phyloP scores from a whole-genome alignment of 2,329 filamentous ascomycete species.

The Fusarium duplospermum region DNA sequence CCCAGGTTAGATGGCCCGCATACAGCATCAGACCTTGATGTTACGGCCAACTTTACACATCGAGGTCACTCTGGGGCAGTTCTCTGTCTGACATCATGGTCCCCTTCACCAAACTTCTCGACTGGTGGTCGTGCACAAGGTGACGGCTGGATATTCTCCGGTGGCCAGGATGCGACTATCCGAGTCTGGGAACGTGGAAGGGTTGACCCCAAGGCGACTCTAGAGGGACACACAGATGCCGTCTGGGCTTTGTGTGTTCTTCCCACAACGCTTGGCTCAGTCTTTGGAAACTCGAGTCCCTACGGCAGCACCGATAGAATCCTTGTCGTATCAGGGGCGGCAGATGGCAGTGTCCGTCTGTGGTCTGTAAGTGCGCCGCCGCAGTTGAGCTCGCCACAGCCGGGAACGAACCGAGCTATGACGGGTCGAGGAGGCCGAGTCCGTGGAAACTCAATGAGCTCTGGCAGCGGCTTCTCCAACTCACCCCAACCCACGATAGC shows the following conservation, averaged over 20 bases:
- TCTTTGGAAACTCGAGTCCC: conserved; percentile 81
- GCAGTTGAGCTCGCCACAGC: conserved; percentile 83
- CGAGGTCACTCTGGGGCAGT: conserved; percentile 93
- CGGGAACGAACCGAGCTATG: conserved; percentile 69
- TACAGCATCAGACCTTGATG: conserved; percentile 83
- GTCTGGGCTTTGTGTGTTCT: conserved; percentile 96
- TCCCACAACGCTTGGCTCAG: conserved; percentile 80
- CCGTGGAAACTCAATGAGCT: conserved; percentile 92
- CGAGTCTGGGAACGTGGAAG: conserved; percentile 95
- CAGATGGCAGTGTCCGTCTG: conserved; percentile 90
- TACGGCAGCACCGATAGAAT: conserved; percentile 88
- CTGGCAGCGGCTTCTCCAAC: conserved; percentile 89
- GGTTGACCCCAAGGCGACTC: conserved; percentile 93
- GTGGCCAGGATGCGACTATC: conserved; percentile 92
- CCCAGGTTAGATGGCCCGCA: conserved; percentile 77
- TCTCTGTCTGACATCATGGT: conserved; percentile 87
- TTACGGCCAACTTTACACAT: conserved; percentile 94
- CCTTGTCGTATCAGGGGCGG: conserved; percentile 88
- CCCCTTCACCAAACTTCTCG: conserved; percentile 86
- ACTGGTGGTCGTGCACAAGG: conserved; percentile 88
- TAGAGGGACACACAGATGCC: conserved; percentile 94
- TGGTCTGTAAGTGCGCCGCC: conserved; percentile 96
- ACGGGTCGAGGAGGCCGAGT: conserved; percentile 75
- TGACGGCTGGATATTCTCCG: conserved; percentile 98
- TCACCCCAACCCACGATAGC: conserved; percentile 90